Conservation (phyloP, 202 grass and related monocot genomes). For the Carex sylvatica region DNA sequence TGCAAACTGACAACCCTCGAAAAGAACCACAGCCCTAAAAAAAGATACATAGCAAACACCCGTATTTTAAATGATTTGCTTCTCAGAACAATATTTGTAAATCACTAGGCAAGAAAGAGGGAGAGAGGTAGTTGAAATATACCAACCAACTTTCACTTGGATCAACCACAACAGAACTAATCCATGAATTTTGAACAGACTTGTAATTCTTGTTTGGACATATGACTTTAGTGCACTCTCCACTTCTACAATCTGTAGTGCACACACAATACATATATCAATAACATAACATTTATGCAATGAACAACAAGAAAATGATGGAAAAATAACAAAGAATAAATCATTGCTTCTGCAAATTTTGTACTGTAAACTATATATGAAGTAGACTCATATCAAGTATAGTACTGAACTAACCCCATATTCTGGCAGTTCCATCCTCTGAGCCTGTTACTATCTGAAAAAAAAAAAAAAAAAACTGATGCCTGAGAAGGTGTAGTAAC, state of each 20-base stretch:
- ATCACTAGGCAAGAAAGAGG: neutral
- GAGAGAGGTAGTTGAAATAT: neutral
- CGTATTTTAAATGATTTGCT: neutral
- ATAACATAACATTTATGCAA: neutral
- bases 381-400: neutral
- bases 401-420: constrained; percentile 69
- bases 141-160: constrained; percentile 93
- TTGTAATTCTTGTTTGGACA: constrained; percentile 48
- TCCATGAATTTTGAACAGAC: constrained; percentile 48
- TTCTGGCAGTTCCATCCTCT: constrained; percentile 91
- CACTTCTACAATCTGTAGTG: constrained; percentile 75
- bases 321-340: no score
- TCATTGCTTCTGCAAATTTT: no score
- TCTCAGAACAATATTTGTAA: neutral
- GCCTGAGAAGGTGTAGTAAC: neutral
- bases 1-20: constrained; percentile 80
- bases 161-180: constrained; percentile 73
- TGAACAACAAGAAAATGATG: no score
- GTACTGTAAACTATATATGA: neutral
- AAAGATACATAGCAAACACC: constrained; percentile 9
- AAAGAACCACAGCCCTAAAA: constrained; percentile 68
- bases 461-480: constrained; percentile 11
- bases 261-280: constrained; percentile 9
- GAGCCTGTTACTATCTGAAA: constrained; percentile 89
- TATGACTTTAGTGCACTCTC: constrained; percentile 61